Conservation (phyloP, 805 yeast species). For the Yamadazyma laniorum region DNA sequence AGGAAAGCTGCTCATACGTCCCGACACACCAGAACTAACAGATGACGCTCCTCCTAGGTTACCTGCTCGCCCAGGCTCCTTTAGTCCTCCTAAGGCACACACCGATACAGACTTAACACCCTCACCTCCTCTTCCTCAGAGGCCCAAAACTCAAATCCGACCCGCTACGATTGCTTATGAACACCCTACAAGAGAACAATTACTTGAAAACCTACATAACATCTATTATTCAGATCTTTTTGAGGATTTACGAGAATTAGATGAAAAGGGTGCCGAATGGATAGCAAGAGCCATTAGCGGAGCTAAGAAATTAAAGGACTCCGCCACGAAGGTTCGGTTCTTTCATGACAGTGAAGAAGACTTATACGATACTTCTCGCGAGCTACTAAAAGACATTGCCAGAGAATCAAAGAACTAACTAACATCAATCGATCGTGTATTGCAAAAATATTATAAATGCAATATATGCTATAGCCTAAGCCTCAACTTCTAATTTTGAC, state of each 20-base stretch:
- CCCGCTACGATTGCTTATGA: slow-evolving; percentile 4
- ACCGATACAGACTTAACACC: slow-evolving; percentile 1
- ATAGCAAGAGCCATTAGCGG: slow-evolving; percentile 31
- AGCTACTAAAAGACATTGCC: slow-evolving; percentile 10
- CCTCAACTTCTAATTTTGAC: not conserved
- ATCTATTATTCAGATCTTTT: slow-evolving; percentile 18
- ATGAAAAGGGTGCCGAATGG: slow-evolving; percentile 39
- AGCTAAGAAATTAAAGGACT: slow-evolving; percentile 26
- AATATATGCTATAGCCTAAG: not conserved
- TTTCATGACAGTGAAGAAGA: slow-evolving; percentile 36
- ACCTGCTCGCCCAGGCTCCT: not conserved
- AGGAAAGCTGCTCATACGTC: slow-evolving; percentile 26
- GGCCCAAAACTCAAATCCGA: slow-evolving; percentile 5
- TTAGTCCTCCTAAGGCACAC: slow-evolving; percentile 9
- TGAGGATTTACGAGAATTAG: slow-evolving; percentile 28
- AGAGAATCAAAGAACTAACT: slow-evolving; percentile 5
- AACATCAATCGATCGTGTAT: not conserved
- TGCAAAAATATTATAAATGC: not conserved
- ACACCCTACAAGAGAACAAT: slow-evolving; percentile 15
- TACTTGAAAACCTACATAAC: slow-evolving; percentile 13
- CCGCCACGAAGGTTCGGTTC: slow-evolving; percentile 27
- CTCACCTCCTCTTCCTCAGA: slow-evolving; percentile 13
- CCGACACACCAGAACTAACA: not conserved
- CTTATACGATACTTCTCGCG: slow-evolving; percentile 25
- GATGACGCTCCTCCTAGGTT: slow-evolving; percentile 17